Base-by-base conservation (phyloP, 2,329 filamentous ascomycete genomes). In the Verticillium tricorpus region DNA sequence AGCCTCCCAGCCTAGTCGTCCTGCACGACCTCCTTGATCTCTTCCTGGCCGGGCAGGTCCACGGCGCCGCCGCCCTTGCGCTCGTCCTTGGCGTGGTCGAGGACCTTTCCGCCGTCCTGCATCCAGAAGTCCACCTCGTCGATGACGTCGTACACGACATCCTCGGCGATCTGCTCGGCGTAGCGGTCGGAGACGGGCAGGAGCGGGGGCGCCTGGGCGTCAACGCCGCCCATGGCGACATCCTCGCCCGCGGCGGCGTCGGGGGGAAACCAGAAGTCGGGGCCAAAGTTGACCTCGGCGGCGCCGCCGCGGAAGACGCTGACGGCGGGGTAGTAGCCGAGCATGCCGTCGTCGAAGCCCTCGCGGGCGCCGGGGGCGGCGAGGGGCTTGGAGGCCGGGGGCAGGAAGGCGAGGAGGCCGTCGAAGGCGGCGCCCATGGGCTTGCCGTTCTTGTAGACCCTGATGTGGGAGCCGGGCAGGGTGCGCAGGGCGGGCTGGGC, bases 261-360 rank as follows among this genome's bases (percentile, higher is more conserved):
- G 0, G 93, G 93, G 17, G 93, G 92, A 71, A 82, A 90, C 93
- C 93, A 97, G 79, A 97, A 98, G 35, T 95, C 83, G 0, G 92
- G 93, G 1, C 95, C 94, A 72, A 99, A 97, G 75, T 97, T 97
- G 69, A 94, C 89, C 74, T 98, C 91, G 17, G 91, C 93, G 1
- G 93, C 90, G 28, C 94, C 95, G 59, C 93, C 94, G 55, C 91
- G 88, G 77, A 97, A 98, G 25, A 95, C 90, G 68, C 93, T 95
- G 22, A 99, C 87, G 25, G 93, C 92, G 1, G 95, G 95, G 71
- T 96, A 97, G 77, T 99, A 99, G 12, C 95, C 96, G 1, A 97
- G 85, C 83, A 95, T 91, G 39, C 94, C 95, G 71, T 99, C 95
- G 71, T 99, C 95, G 64, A 96, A 87, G 32, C 92, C 92, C 64